Conservation (phyloP, 305 asterid species). For the Striga hermonthica region DNA sequence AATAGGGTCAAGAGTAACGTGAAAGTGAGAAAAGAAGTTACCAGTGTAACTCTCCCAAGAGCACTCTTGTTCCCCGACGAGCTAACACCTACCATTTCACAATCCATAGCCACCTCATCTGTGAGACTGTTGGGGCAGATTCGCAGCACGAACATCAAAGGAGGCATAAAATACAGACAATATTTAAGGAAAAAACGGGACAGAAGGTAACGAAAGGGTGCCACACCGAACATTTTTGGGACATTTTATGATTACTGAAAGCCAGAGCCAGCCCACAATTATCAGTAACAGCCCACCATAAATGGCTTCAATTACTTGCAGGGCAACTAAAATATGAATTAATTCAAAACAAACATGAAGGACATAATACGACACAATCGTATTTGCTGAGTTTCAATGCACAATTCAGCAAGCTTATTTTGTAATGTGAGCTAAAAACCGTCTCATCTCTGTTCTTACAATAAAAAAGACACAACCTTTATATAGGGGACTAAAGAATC, state of each 20-base stretch:
- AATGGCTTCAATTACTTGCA: too few relatives aligned
- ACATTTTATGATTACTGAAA: neutral
- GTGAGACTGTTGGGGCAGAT: slow-evolving; percentile 51
- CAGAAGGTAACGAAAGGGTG: too few relatives aligned
- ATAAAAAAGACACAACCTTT: slow-evolving; percentile 5
- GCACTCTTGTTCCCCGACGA: slow-evolving; percentile 76
- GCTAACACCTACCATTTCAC: slow-evolving; percentile 96
- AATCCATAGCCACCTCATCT: slow-evolving; percentile 80
- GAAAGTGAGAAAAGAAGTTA: slow-evolving; percentile 34
- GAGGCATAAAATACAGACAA: neutral
- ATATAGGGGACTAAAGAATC: slow-evolving; percentile 24
- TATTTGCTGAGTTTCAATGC: too few relatives aligned
- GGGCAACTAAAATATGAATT: too few relatives aligned
- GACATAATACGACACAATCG: too few relatives aligned
- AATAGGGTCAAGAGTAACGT: slow-evolving; percentile 9
- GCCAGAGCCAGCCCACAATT: too few relatives aligned
- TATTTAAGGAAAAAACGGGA: too few relatives aligned
- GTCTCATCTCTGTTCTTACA: neutral
- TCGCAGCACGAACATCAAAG: slow-evolving; percentile 22
- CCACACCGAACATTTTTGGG: too few relatives aligned
- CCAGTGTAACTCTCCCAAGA: slow-evolving; percentile 90
- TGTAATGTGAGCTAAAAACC: neutral
- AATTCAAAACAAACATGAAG: too few relatives aligned
- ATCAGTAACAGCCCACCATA: too few relatives aligned
- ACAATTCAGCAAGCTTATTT: too few relatives aligned